Conservation (phyloP, 768 basidiomycete species). For the Russula olivacea region DNA sequence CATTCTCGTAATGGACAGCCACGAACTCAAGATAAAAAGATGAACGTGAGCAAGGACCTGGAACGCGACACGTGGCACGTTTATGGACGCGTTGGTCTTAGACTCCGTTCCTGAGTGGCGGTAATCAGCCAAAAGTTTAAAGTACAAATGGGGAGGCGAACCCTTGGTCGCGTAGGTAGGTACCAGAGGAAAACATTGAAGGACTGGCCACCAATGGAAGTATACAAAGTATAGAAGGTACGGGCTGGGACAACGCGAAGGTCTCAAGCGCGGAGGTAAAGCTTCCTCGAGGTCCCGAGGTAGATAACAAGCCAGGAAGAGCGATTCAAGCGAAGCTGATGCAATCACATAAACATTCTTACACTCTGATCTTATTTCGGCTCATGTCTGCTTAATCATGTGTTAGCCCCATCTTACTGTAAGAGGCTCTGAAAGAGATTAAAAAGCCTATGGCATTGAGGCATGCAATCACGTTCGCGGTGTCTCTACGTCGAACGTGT, state of each 20-base stretch:
- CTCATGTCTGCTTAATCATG: not conserved
- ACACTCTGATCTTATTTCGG: not conserved
- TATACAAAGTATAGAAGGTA: not conserved
- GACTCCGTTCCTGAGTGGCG: not conserved
- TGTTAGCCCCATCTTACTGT: not conserved
- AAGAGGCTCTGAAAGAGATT: not conserved
- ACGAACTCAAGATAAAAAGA: not conserved
- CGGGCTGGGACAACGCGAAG: not conserved
- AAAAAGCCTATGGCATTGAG: not conserved
- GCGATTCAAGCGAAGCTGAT: not conserved
- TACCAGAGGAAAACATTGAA: not conserved
- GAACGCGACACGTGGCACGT: not conserved
- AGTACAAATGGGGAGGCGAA: not conserved
- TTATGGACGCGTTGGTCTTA: not conserved
- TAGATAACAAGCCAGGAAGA: not conserved
- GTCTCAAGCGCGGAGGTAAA: not conserved
- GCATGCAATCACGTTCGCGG: constrained; percentile 4
- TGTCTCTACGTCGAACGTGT: constrained; percentile 10
- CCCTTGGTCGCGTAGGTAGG: not conserved
- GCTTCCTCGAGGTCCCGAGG: not conserved
- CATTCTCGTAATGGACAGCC: not conserved
- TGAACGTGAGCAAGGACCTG: not conserved
- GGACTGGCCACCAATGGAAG: not conserved
- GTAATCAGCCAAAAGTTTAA: constrained; percentile 8
- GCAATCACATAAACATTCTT: not conserved